Evolutionary conservation across 768 basidiomycete genomes (phyloP).

Genomic region (Saitozyma podzolica): DNA sequence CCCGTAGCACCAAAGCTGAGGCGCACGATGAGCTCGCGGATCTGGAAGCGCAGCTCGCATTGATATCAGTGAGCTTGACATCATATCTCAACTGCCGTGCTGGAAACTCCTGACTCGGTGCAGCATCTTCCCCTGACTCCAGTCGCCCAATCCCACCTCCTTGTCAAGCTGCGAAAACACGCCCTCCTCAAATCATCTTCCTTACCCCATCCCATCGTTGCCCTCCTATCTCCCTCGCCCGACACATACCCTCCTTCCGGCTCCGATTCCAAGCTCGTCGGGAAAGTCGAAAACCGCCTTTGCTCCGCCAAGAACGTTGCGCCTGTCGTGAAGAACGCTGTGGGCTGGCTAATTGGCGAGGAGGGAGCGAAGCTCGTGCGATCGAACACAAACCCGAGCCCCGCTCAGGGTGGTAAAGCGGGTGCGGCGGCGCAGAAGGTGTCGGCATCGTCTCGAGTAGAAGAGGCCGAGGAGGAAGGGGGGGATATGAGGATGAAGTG

Average conservation of each 20-base stretch:
- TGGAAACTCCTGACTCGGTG: slow-evolving; percentile 1
- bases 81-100: neutral
- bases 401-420: slow-evolving; percentile 4
- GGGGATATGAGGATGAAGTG: slow-evolving; percentile 13
- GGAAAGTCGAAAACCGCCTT: slow-evolving; percentile 70
- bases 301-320: slow-evolving; percentile 76
- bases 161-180: slow-evolving; percentile 73
- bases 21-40: slow-evolving; percentile 55
- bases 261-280: slow-evolving; percentile 55
- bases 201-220: slow-evolving; percentile 18
- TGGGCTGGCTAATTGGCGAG: slow-evolving; percentile 58
- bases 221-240: slow-evolving; percentile 12
- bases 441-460: slow-evolving; percentile 6
- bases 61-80: slow-evolving; percentile 63
- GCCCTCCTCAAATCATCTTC: slow-evolving; percentile 56
- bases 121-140: slow-evolving; percentile 65
- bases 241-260: slow-evolving; percentile 17
- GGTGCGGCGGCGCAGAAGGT: slow-evolving; percentile 12
- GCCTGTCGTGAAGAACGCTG: slow-evolving; percentile 58
- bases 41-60: slow-evolving; percentile 63
- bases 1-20: slow-evolving; percentile 31
- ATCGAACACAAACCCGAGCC: neutral
- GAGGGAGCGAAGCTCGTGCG: slow-evolving; percentile 31
- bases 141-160: slow-evolving; percentile 67
- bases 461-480: slow-evolving; percentile 9